Evolutionary conservation across 805 yeast species (phyloP), one percentile per base, ranked within the genome.

Genomic region (Yarrowia yakushimensis): DNA sequence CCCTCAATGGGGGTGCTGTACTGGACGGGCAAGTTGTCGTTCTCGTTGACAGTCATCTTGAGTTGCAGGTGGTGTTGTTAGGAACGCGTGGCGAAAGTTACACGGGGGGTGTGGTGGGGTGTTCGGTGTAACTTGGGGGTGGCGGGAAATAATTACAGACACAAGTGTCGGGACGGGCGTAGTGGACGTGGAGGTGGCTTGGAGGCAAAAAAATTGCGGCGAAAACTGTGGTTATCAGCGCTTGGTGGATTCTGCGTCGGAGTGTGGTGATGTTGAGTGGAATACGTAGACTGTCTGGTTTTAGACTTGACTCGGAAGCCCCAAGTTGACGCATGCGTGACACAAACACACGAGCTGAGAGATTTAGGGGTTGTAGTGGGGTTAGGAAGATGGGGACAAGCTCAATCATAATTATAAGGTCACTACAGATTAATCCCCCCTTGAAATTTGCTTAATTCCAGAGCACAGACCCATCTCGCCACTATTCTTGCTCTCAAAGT

Each of bases 61-160:
- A 9, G 31, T 43, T 45, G 52, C 50, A 43, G 22, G 30, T n/a
- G 42, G n/a, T 33, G 41, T 9, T 30, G 28, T 30, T 28, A 46
- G 37, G 18, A 27, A 48, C 43, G 59, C 33, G 59, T 52, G 59
- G 59, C 59, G 43, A 52, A 52, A 34, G 59, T 52, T 36, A 52
- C 59, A 34, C 42, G 59, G 59, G 59, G 31, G 15, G 33, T 25
- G 59, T 52, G 43, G 59, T 36, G 43, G 59, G 42, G 59, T 30
- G 55, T 15, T 36, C 41, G 31, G 55, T 15, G 39, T 33, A 48
- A 48, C 55, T 33, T 18, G 45, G 55, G 28, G 55, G 39, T 31
- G 54, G 36, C 39, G 55, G 55, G 39, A 13, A 23, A 15, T 22
- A 27, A 30, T 30, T n/a, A 46, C 54, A 15, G 54, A 30, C 54